phyloP scores from a whole-genome alignment of 352 stramenopile species.

The Chrysophaeum taylorii region DNA sequence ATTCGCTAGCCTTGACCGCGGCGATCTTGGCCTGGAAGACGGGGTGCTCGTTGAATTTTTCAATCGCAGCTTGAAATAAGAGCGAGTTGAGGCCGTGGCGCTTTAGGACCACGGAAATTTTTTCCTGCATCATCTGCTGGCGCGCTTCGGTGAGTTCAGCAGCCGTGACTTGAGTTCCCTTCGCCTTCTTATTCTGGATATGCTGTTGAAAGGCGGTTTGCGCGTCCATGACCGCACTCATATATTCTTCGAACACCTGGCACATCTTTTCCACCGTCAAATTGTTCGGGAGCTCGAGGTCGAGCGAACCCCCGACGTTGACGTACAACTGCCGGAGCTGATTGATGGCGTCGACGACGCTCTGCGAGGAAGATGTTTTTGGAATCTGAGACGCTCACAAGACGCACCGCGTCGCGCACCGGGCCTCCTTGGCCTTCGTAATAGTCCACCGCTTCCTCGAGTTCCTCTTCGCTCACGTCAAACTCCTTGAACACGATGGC shows the following conservation, averaged over 20 bases:
- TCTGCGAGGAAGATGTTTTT: too few relatives aligned
- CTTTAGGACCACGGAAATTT: background rate
- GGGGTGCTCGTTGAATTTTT: conserved; percentile 2
- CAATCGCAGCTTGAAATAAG: background rate
- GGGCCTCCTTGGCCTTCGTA: background rate
- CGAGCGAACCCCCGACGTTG: background rate
- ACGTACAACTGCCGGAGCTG: background rate
- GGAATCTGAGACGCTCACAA: too few relatives aligned
- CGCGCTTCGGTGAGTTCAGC: background rate
- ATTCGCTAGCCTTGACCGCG: background rate
- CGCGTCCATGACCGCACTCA: background rate
- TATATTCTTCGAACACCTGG: conserved; percentile 3
- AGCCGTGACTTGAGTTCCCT: background rate
- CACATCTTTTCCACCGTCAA: conserved; percentile 8
- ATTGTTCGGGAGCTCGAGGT: background rate
- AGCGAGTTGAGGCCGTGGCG: background rate
- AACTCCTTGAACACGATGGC: background rate
- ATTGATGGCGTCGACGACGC: background rate
- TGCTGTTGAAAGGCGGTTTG: background rate
- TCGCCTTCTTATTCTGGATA: background rate
- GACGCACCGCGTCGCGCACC: too few relatives aligned
- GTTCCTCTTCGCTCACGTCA: background rate
- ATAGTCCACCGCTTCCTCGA: background rate
- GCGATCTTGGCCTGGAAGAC: background rate
- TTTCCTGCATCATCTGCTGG: background rate